Conservation (phyloP, 106 monocot genomes). For the Narthecium ossifragum region DNA sequence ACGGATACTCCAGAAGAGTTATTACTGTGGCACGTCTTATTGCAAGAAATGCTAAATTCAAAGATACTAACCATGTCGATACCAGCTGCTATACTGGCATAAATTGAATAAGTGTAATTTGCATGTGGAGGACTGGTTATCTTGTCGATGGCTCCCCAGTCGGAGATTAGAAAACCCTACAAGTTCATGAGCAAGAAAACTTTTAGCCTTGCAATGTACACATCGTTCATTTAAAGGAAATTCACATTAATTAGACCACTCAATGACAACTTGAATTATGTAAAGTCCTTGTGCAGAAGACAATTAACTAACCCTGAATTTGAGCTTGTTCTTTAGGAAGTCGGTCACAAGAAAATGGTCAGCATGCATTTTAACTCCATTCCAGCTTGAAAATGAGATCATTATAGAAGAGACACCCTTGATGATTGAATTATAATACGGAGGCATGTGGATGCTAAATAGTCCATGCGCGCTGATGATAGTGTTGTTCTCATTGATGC, state of each 20-base stretch:
- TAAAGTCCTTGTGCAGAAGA: neutral
- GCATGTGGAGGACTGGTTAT: constrained; percentile 32
- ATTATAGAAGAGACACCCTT: constrained; percentile 41
- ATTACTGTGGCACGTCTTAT: too few species aligned
- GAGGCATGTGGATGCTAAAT: constrained; percentile 27
- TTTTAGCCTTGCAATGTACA: neutral
- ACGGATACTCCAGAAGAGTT: too few species aligned
- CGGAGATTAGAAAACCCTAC: constrained; percentile 63
- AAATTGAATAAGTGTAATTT: constrained; percentile 55
- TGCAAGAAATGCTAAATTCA: neutral
- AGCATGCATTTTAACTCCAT: constrained; percentile 83
- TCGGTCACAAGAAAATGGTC: constrained; percentile 54
- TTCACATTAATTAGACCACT: too few species aligned
- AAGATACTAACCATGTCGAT: constrained; percentile 53
- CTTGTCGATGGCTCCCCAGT: constrained; percentile 51
- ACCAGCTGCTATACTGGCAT: constrained; percentile 38
- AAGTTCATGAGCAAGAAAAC: neutral
- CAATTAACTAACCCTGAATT: constrained; percentile 43
- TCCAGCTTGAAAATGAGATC: constrained; percentile 44
- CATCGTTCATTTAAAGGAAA: too few species aligned
- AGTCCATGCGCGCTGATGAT: constrained; percentile 15
- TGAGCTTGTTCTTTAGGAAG: constrained; percentile 66
- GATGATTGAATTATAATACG: constrained; percentile 30
- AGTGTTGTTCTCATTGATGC: constrained; percentile 5
- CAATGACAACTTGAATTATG: too few species aligned